Base-by-base conservation (phyloP, 1,284 basidiomycete species). In the Pholiota adiposa region DNA sequence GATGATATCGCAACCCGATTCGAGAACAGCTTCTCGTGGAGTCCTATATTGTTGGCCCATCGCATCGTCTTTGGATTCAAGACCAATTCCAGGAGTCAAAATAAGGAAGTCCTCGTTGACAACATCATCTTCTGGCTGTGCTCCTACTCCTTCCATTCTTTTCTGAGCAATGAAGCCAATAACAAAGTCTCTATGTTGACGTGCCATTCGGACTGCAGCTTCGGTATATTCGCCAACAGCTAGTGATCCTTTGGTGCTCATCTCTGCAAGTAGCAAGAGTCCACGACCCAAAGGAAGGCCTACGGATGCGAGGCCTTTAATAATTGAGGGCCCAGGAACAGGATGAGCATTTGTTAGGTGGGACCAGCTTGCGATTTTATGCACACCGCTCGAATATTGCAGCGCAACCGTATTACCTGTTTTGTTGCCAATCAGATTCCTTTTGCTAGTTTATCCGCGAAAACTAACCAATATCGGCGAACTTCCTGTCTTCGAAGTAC, bases 401-500 rank as follows among this genome's bases (percentile, higher is more conserved):
- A 98, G 80, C 5, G 90, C 88, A 62, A 98, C 97, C 1, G 97
- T 99, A 79, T 98, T 98, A 43, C 97, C 96, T 98, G 63, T 50
- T 51, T 56, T 54, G 54, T 29, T 46, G 51, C 51, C 46, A 48
- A 25, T 11, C 27, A 27, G 38, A 43, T 36, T n/a, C 33, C 5
- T 23, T 12, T 8, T n/a, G 33, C 18, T 12, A 33, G 25, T 23
- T 18, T 38, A 29, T 12, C 36, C 44, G 31, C 27, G 38, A n/a
- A 31, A 9, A 73, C 83, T 63, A 67, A 95, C 96, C 97, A 63
- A 99, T 99, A 76, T 99, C 97, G 21, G 97, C 97, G 71, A 99
- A 99, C 76, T 99, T 99, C 67, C 97, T 84, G 79, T 99, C 97
- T 77, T 99, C 97, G 67, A 99, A 99, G 71, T 98, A 97, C 59